Percentiles rank a stretch among this genome's conserved stretches.
These are phyloP conservation scores for Malassezia restricta DNA, from an alignment of 1,284 basidiomycete species.

Conservation along the genomic window DNA sequence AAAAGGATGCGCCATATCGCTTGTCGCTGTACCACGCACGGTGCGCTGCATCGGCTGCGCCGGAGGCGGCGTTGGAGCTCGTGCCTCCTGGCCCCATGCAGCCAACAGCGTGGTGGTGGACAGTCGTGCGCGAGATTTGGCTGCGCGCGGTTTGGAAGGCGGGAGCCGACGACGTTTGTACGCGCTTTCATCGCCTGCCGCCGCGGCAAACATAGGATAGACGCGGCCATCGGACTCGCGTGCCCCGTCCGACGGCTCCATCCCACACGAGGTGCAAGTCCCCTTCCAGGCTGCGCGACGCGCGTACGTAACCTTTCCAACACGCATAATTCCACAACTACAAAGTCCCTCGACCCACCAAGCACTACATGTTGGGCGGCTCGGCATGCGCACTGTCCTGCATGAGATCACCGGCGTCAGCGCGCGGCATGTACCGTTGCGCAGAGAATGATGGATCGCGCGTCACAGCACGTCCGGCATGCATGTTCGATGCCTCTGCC, in stretches of 20 bases:
- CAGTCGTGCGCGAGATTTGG: neutral
- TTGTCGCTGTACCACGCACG: constrained; percentile 12
- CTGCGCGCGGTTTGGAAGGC: neutral
- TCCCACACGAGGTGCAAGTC: neutral
- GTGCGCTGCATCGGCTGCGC: constrained; percentile 2
- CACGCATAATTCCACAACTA: constrained; percentile 5
- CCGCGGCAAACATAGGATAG: neutral
- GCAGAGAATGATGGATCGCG: neutral
- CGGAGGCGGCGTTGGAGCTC: neutral
- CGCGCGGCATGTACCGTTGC: neutral
- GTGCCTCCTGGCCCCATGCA: constrained; percentile 1
- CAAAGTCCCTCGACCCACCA: neutral
- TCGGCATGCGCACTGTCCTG: constrained; percentile 1
- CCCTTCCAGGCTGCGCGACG: neutral
- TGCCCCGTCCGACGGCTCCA: neutral
- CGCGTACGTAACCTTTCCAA: neutral
- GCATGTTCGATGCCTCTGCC: neutral
- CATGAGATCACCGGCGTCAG: constrained; percentile 1
- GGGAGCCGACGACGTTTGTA: neutral
- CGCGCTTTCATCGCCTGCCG: neutral
- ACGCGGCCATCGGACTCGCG: neutral
- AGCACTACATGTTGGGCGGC: constrained; percentile 5
- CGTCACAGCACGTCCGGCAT: neutral
- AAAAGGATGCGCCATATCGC: constrained; percentile 7
- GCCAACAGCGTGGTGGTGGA: neutral